Percentiles rank a stretch among this genome's conserved stretches.
Evolutionary conservation across 2,329 filamentous ascomycete species (phyloP).

Genomic region (Beauveria asiatica): DNA sequence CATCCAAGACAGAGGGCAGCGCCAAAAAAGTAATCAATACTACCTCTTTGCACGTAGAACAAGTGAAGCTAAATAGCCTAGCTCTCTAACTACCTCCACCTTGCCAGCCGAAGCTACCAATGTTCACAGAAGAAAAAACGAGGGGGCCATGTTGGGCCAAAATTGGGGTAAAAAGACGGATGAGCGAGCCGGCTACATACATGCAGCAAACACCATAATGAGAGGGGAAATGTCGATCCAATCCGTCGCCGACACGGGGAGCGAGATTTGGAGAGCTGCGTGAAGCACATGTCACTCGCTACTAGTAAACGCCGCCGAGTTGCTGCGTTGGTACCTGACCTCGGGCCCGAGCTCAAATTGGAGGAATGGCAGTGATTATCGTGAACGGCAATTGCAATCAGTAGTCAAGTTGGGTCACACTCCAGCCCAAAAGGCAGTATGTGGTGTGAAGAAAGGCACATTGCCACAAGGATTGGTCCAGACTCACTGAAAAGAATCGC

Average conservation of each 20-base stretch:
- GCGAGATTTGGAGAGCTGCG: background rate
- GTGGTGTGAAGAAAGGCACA: background rate
- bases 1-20: background rate
- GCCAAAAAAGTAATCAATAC: background rate
- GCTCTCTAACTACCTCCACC: background rate
- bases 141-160: background rate
- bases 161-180: background rate
- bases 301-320: background rate
- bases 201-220: background rate
- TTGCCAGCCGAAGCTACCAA: background rate
- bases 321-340: slow-evolving; percentile 6
- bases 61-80: background rate
- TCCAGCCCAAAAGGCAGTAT: background rate
- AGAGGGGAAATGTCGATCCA: background rate
- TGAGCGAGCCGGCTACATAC: background rate
- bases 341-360: background rate
- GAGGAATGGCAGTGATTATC: no score
- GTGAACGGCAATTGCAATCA: background rate
- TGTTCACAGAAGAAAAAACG: background rate
- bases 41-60: no score
- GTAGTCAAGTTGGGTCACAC: background rate
- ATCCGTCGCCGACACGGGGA: background rate
- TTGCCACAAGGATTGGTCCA: background rate
- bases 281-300: background rate
- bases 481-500: background rate